phyloP scores from a whole-genome alignment of 169 alveolate species.

The Plasmodium gaboni region DNA sequence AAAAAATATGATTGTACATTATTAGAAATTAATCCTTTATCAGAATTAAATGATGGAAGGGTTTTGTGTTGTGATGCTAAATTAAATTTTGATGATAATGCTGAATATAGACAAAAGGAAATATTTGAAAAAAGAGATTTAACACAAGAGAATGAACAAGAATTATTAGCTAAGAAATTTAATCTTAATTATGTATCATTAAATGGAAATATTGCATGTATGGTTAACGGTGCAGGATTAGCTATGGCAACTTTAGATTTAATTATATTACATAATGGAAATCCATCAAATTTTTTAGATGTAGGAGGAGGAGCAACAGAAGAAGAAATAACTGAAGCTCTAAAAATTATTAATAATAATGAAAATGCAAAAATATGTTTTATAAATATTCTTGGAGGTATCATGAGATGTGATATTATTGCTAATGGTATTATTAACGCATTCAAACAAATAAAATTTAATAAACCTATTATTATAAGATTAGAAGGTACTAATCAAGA shows the following conservation, averaged over 20 bases:
- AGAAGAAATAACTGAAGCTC: constrained; percentile 93
- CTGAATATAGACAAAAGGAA: constrained; percentile 94
- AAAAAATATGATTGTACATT: constrained; percentile 92
- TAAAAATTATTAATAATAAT: constrained; percentile 90
- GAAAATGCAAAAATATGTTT: constrained; percentile 92
- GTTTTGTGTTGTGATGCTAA: constrained; percentile 95
- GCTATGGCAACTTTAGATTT: constrained; percentile 98
- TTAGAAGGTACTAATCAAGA: constrained; percentile 95
- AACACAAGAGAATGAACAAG: constrained; percentile 88
- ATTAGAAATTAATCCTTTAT: constrained; percentile 96
- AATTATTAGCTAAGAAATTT: constrained; percentile 92
- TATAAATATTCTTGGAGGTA: constrained; percentile 97
- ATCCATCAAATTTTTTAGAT: constrained; percentile 97
- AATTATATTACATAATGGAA: constrained; percentile 91
- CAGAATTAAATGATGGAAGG: constrained; percentile 89
- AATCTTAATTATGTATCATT: constrained; percentile 94
- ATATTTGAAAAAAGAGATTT: constrained; percentile 84
- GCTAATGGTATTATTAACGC: constrained; percentile 94
- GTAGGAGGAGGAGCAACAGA: constrained; percentile 97
- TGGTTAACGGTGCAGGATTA: constrained; percentile 99
- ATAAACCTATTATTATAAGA: constrained; percentile 94
- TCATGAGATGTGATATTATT: constrained; percentile 94
- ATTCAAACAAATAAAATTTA: constrained; percentile 82
- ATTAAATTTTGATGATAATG: constrained; percentile 96
- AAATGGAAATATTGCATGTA: constrained; percentile 94